Conservation (phyloP, 306 rosid genomes). For the Datisca glomerata region DNA sequence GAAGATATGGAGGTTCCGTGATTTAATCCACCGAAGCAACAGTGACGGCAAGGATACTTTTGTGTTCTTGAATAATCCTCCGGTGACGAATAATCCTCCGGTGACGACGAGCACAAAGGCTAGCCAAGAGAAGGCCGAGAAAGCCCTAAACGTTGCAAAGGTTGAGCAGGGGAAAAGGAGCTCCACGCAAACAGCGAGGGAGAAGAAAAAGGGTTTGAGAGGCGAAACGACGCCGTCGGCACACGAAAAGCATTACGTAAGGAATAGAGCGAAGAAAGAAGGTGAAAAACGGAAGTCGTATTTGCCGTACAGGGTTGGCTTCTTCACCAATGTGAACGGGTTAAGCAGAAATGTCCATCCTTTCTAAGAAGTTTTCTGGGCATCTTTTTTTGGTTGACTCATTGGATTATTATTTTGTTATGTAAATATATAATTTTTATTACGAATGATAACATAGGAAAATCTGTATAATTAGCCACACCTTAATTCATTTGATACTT, state of each 20-base stretch:
- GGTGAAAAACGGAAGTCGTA: conserved; percentile 53
- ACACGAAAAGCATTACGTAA: conserved; percentile 68
- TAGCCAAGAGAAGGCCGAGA: conserved; percentile 9
- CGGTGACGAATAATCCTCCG: conserved; percentile 15
- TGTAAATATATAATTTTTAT: no score
- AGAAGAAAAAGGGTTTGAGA: background rate
- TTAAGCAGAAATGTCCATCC: conserved; percentile 73
- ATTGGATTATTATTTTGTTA: no score
- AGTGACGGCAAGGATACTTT: conserved; percentile 87
- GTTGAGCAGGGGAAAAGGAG: conserved; percentile 4
- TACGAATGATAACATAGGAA: no score
- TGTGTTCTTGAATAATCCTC: conserved; percentile 41
- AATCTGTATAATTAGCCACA: no score
- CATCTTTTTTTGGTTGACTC: no score
- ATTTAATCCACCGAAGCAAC: conserved; percentile 53
- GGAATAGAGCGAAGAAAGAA: conserved; percentile 57
- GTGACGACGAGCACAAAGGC: conserved; percentile 2
- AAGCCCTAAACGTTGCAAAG: background rate
- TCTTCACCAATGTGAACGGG: conserved; percentile 56
- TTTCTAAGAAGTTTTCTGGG: conserved; percentile 26
- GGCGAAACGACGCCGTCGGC: conserved; percentile 36
- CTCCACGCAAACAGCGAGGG: background rate
- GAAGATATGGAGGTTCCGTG: conserved; percentile 64
- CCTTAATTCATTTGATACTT: no score
- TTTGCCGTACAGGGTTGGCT: conserved; percentile 79